These are phyloP conservation scores for Cinchona pubescens DNA, from an alignment of 257 asterid genomes.

Conservation along the genomic window DNA sequence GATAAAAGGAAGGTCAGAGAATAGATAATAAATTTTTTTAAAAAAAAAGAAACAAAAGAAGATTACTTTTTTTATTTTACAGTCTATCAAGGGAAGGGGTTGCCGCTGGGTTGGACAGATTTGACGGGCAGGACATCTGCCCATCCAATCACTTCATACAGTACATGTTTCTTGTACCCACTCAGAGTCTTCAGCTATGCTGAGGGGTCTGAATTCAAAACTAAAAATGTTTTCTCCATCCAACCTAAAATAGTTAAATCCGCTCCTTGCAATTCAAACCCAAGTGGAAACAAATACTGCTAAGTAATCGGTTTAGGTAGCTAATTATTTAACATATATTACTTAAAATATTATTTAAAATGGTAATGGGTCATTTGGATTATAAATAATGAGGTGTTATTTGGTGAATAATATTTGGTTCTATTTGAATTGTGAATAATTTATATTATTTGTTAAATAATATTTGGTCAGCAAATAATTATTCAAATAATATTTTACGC, in stretches of 20 bases:
- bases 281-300: neutral
- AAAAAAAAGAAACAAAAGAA: slow-evolving; percentile 19
- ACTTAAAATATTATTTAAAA: no score
- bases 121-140: slow-evolving; percentile 47
- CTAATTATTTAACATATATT: no score
- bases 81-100: neutral
- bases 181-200: neutral
- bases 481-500: no score
- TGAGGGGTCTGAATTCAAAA: slow-evolving; percentile 8
- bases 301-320: no score
- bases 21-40: neutral
- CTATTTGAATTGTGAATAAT: no score
- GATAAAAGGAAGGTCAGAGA: slow-evolving; percentile 39
- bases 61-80: slow-evolving; percentile 28
- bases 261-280: neutral
- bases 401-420: no score
- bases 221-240: neutral
- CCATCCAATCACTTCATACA: slow-evolving; percentile 62
- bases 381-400: no score
- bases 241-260: neutral
- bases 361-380: no score
- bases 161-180: slow-evolving; percentile 23
- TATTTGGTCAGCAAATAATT: no score
- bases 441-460: no score
- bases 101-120: slow-evolving; percentile 32